phyloP scores from a whole-genome alignment of 139 green algal species.

The Chlorella sp. region DNA sequence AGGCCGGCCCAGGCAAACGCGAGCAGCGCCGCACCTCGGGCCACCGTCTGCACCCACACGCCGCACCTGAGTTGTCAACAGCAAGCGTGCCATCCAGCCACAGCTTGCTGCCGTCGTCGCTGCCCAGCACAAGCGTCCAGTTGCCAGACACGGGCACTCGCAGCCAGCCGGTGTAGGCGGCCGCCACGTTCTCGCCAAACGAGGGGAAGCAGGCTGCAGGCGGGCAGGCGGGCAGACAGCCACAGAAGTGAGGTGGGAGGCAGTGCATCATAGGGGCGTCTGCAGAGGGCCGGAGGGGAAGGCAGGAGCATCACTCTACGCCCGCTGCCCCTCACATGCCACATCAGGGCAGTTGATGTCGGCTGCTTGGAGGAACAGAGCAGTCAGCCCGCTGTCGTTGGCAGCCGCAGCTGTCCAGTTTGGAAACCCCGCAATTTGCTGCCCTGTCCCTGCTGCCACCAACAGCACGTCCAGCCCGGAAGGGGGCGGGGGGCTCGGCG shows the following conservation, averaged over 20 bases:
- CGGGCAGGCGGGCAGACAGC: too few species aligned
- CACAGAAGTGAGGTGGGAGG: too few species aligned
- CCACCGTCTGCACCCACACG: too few species aligned
- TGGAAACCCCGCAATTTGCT: not conserved
- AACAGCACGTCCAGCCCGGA: too few species aligned
- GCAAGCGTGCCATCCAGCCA: not conserved
- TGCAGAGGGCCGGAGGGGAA: too few species aligned
- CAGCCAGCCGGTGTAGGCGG: not conserved
- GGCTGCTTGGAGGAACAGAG: too few species aligned
- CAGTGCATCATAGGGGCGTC: too few species aligned
- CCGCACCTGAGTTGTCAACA: not conserved
- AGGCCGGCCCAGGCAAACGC: too few species aligned
- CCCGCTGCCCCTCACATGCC: not conserved
- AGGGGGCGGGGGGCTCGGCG: not conserved
- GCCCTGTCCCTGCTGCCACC: not conserved
- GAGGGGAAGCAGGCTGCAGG: too few species aligned
- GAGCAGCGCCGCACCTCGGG: too few species aligned
- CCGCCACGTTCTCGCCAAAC: not conserved
- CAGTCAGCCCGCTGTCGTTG: not conserved
- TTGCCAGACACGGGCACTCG: not conserved
- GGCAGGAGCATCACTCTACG: not conserved
- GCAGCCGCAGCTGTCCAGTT: not conserved
- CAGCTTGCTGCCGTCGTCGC: not conserved
- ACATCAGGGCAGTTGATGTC: not conserved
- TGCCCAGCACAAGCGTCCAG: not conserved